A percentile compares a stretch with the other conserved stretches of the same genome.
These are phyloP conservation scores for Lachnellula arida DNA, from an alignment of 2,329 filamentous ascomycete species.

Conservation along the genomic window DNA sequence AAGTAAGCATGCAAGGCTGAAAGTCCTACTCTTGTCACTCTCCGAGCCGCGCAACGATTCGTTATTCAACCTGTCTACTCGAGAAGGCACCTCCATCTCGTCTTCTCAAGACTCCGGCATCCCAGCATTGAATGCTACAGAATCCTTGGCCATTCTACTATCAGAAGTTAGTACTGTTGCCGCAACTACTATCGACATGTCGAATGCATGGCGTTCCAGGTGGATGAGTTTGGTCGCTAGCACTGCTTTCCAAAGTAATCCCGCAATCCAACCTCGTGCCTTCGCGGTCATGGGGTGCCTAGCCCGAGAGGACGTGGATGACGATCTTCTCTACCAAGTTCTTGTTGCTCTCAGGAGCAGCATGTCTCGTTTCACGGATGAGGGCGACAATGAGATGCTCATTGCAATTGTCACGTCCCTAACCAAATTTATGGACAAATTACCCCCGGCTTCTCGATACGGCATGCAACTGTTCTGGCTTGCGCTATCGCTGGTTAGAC, in stretches of 20 bases:
- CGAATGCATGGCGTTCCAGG: constrained; percentile 64
- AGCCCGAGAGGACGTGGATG: constrained; percentile 66
- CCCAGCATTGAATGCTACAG: constrained; percentile 42
- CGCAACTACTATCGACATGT: constrained; percentile 58
- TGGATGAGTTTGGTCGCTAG: constrained; percentile 72
- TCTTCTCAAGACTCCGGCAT: constrained; percentile 48
- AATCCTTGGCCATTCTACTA: constrained; percentile 56
- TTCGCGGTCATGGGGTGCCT: constrained; percentile 69
- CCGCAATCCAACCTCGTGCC: constrained; percentile 63
- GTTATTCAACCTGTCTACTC: constrained; percentile 45
- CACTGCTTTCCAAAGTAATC: constrained; percentile 69
- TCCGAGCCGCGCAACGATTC: constrained; percentile 56
- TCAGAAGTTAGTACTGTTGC: constrained; percentile 61
- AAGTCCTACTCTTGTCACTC: constrained; percentile 51
- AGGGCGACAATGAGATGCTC: constrained; percentile 62
- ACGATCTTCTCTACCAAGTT: constrained; percentile 67
- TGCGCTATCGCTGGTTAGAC: constrained; percentile 59
- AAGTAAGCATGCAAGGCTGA: constrained; percentile 39
- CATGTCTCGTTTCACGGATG: constrained; percentile 59
- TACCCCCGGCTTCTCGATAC: constrained; percentile 62
- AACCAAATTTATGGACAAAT: constrained; percentile 67
- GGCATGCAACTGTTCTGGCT: constrained; percentile 67
- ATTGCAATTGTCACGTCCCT: constrained; percentile 62
- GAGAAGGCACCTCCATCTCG: constrained; percentile 51
- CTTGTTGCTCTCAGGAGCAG: constrained; percentile 63